Evolutionary conservation across 2,329 filamentous ascomycete genomes (phyloP).

Genomic region (Rutstroemia sp.): DNA sequence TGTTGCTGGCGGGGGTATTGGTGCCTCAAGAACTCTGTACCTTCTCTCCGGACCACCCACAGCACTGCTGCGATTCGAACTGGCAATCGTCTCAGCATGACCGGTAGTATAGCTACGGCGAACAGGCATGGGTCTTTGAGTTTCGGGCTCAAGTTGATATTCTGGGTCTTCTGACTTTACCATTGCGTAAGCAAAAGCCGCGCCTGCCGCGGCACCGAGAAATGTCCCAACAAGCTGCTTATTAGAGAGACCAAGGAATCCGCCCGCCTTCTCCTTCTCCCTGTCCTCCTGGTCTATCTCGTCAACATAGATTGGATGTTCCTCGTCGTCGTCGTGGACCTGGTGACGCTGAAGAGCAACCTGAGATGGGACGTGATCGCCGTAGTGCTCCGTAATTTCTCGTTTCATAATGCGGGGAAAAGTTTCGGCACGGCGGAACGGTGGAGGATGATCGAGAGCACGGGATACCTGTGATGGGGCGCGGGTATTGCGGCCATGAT

Average conservation of each 20-base stretch:
- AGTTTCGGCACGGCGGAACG: slow-evolving; percentile 9
- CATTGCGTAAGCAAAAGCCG: slow-evolving; percentile 69
- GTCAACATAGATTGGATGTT: slow-evolving; percentile 6
- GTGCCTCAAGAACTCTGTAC: slow-evolving; percentile 5
- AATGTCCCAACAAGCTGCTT: slow-evolving; percentile 67
- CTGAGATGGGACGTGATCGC: background rate
- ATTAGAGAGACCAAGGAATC: slow-evolving; percentile 38
- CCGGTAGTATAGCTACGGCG: slow-evolving; percentile 3
- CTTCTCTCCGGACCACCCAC: background rate
- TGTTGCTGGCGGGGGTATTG: slow-evolving; percentile 3
- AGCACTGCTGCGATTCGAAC: background rate
- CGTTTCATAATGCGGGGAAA: slow-evolving; percentile 6
- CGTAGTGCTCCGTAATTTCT: background rate
- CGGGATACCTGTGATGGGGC: slow-evolving; percentile 6
- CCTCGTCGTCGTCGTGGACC: background rate
- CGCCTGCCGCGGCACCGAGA: slow-evolving; percentile 71
- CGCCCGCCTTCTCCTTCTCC: background rate
- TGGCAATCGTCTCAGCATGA: slow-evolving; percentile 3
- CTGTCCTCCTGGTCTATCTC: slow-evolving; percentile 11
- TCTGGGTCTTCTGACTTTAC: slow-evolving; percentile 45
- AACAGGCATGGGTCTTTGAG: background rate
- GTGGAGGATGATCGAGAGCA: background rate
- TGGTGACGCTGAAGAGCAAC: background rate
- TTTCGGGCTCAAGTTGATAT: slow-evolving; percentile 1
- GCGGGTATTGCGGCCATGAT: background rate